Base-by-base conservation (phyloP, 257 asterid genomes). In the Plantago major region DNA sequence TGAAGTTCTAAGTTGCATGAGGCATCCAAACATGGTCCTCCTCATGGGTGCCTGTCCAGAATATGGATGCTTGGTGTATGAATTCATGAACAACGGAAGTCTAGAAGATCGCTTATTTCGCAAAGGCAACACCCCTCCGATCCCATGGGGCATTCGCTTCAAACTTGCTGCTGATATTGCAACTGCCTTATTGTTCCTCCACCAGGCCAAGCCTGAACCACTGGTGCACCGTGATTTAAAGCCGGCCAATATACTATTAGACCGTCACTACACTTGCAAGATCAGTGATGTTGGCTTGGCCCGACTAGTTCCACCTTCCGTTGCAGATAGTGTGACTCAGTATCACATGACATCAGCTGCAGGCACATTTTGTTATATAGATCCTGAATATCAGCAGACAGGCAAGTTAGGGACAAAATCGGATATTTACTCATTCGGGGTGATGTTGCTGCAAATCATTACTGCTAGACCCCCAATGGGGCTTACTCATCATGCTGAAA, bases 381-480 rank as follows among this genome's bases (percentile, higher is more conserved):
- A 85, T 68, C 96, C 95, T 0, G 95, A 88, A 73, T 85, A 85
- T 73, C 95, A 88, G 52, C 96, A 85, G 17, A 85, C 93, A 0
- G 96, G 96, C 3, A 74, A 77, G 67, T 30, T 85, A 38, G 95
- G 90, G 77, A 82, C 87, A 1, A 88, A 88, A 64, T 88, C 96
- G 0, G 93, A 88, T 53, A 64, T 85, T 42, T 85, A 88, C 54
- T 88, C 96, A 2, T 67, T 88, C 3, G 95, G 95, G 15, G 70
- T 89, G 2, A 71, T 82, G 83, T 55, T 83, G 56, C 81, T 88
- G n/a, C 96, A 88, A 54, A 71, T 88, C 19, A 74, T 88, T 62
- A 85, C 96, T 3, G 93, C 93, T 51, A 83, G 82, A 73, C 88
- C 95, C 2, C 88, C 96, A 6, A 85, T 88, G 95, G 96, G 93